Evolutionary conservation across 495 filamentous ascomycete species (phyloP), one percentile per base, ranked within the genome.

Genomic region (Tuber microsphaerosporum): DNA sequence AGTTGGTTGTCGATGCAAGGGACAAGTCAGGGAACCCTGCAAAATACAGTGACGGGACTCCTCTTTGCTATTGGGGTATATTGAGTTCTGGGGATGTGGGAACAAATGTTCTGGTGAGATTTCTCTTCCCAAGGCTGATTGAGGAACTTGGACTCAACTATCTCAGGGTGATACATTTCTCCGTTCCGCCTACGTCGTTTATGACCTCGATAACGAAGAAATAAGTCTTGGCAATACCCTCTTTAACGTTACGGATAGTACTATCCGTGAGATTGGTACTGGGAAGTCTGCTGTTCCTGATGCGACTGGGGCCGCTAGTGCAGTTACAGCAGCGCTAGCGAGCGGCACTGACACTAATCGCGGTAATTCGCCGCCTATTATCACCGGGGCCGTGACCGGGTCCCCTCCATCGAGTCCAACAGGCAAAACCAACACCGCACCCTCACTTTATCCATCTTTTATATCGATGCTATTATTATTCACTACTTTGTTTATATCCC

Each of bases 141-240:
- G 34, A 10, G 70, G 20, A n/a, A 44, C 37, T 26, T 44, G 34
- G 0, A 71, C n/a, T 41, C 6, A 71, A 71, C 2, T 56, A n/a
- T 31, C 8, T 7, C 37, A 82, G 81, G 94, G 94, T 19, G 94
- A 99, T 82, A 97, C 94, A 0, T 99, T 97, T 85, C 86, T 99
- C 22, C 89, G 95, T 74, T 92, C 90, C 46, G 93, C 94, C 0
- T 99, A 97, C 81, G 90, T 97, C 42, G 94, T 99, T 0, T 97
- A 94, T 81, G 94, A 97, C 80, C 85, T 97, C 22, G 87, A 86
- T 20, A 97, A 94, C 82, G 93, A 97, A 84, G 88, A 93, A 84
- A 94, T 99, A 75, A 91, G 91, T 17, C 84, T 99, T 56, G 94
- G 93, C 19, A 91, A 92, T 81, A 95, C 94, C 1, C 89, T 89